Percentiles rank a stretch among this genome's conserved stretches.
Evolutionary conservation across 108 stramenopile genomes (phyloP).

Genomic region (Skeletonema grethae): DNA sequence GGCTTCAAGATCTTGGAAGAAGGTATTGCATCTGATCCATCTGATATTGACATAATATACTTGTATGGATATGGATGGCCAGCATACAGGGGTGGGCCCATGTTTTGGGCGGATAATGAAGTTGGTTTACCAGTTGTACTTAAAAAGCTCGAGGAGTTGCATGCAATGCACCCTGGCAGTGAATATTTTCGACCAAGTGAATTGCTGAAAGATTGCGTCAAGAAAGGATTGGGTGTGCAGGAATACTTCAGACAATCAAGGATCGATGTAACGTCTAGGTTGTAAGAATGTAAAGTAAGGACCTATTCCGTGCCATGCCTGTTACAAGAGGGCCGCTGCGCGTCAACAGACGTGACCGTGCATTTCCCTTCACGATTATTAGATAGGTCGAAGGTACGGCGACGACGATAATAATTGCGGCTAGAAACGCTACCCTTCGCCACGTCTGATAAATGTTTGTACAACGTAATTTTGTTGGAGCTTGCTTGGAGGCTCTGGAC

Average conservation of each 20-base stretch:
- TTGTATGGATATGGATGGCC: constrained; percentile 97
- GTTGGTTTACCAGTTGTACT: constrained; percentile 69
- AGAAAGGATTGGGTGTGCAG: constrained; percentile 65
- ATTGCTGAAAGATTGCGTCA: constrained; percentile 73
- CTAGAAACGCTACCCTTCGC: no score
- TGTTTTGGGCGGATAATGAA: constrained; percentile 77
- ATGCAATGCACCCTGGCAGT: constrained; percentile 64
- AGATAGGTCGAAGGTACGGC: no score
- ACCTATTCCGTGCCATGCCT: no score
- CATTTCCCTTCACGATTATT: no score
- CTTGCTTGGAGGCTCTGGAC: no score
- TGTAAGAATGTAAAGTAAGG: neutral
- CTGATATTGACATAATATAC: constrained; percentile 96
- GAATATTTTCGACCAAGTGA: constrained; percentile 76
- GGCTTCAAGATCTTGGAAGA: constrained; percentile 97
- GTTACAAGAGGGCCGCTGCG: no score
- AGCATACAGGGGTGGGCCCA: constrained; percentile 69
- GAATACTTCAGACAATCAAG: constrained; percentile 57
- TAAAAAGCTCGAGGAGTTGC: constrained; percentile 52
- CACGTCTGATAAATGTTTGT: no score
- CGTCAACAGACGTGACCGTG: no score
- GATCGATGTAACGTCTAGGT: neutral
- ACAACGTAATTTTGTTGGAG: no score
- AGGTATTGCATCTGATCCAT: constrained; percentile 85
- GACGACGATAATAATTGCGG: no score